A percentile compares a stretch with the other conserved stretches of the same genome.
Conservation (phyloP, 192 early-diverging fungal species). For the Linnemannia schmuckeri region DNA sequence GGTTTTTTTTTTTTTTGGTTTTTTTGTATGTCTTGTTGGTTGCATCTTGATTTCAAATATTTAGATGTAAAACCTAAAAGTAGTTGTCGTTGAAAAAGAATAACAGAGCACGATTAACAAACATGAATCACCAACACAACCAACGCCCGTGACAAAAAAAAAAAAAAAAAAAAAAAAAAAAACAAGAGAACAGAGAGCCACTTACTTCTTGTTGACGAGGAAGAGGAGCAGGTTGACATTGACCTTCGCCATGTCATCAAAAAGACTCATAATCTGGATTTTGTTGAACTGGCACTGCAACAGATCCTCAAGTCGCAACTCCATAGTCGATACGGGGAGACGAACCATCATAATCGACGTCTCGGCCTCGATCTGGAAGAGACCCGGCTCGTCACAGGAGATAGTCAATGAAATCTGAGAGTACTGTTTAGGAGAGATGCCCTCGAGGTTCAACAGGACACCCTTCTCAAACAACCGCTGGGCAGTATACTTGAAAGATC, state of each 20-base stretch:
- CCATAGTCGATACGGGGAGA: constrained; percentile 77
- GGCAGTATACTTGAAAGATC: constrained; percentile 98
- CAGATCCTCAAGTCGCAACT: constrained; percentile 92
- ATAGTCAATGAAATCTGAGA: constrained; percentile 91
- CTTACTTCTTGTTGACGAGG: constrained; percentile 97
- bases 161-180: neutral
- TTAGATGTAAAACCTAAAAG: constrained; percentile 28
- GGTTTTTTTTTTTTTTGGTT: neutral
- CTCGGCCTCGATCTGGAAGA: constrained; percentile 93
- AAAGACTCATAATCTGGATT: constrained; percentile 89
- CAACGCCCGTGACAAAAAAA: neutral
- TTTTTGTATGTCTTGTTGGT: too few relatives aligned
- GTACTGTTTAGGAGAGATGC: constrained; percentile 87
- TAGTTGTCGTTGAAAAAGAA: neutral
- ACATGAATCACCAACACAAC: neutral
- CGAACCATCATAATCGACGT: constrained; percentile 81
- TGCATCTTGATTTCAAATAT: neutral
- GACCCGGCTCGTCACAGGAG: constrained; percentile 91
- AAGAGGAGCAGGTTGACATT: constrained; percentile 97
- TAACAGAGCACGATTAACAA: neutral
- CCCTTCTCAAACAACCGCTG: constrained; percentile 93
- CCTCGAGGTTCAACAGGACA: constrained; percentile 89
- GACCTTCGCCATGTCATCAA: constrained; percentile 92
- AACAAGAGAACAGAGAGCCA: neutral
- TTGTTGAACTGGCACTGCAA: constrained; percentile 96